Conservation (phyloP, 2,329 filamentous ascomycete genomes). For the Aureobasidium melanogenum region DNA sequence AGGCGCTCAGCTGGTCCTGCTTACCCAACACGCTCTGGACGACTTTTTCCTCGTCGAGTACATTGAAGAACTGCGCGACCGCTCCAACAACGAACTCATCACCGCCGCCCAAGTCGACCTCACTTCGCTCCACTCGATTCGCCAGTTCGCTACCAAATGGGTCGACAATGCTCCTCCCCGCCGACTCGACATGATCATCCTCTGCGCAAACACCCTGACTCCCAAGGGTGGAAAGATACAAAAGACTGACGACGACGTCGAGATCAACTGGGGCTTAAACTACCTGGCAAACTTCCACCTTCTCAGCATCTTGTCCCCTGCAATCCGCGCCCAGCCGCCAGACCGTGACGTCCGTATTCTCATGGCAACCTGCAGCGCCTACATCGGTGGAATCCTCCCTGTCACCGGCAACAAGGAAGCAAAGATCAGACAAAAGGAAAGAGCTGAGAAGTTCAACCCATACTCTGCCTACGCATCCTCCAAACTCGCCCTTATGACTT, state of each 20-base stretch:
- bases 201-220: constrained; percentile 73
- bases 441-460: constrained; percentile 43
- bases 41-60: constrained; percentile 90
- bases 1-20: constrained; percentile 82
- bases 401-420: constrained; percentile 28
- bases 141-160: constrained; percentile 93
- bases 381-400: constrained; percentile 65
- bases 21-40: constrained; percentile 70
- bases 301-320: constrained; percentile 81
- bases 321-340: constrained; percentile 80
- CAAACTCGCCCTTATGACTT: constrained; percentile 72
- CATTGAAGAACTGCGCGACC: constrained; percentile 73
- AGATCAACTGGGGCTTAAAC: constrained; percentile 89
- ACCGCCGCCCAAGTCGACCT: constrained; percentile 95
- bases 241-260: constrained; percentile 69
- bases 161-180: constrained; percentile 89
- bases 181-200: constrained; percentile 79
- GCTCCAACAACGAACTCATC: constrained; percentile 75
- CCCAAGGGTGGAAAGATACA: constrained; percentile 51
- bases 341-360: constrained; percentile 89
- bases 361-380: constrained; percentile 78
- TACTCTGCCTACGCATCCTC: constrained; percentile 40
- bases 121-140: constrained; percentile 77
- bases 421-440: constrained; percentile 46
- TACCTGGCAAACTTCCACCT: constrained; percentile 95